These are phyloP conservation scores for Angomonas ambiguus DNA, from an alignment of 208 protist species.

Conservation along the genomic window DNA sequence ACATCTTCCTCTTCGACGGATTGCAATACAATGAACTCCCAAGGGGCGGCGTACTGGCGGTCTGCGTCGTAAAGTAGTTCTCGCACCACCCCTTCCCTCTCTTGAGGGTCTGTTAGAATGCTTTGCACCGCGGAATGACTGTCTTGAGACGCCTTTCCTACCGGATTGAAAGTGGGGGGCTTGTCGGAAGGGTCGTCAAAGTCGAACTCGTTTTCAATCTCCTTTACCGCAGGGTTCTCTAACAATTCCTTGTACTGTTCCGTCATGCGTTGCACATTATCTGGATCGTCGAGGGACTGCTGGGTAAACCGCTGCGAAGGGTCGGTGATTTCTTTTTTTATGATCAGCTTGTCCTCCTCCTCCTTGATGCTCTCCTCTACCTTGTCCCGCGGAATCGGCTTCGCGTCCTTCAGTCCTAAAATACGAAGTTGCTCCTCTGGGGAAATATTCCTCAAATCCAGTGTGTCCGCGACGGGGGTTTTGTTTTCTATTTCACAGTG, in stretches of 20 bases:
- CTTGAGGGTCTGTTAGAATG: conserved; percentile 18
- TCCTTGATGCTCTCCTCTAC: conserved; percentile 61
- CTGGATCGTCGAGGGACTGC: conserved; percentile 24
- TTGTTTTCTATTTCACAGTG: conserved; percentile 75
- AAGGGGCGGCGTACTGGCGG: conserved; percentile 70
- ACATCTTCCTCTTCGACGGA: conserved; percentile 43
- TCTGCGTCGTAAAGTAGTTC: conserved; percentile 64
- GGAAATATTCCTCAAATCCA: conserved; percentile 49
- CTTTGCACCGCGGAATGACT: conserved; percentile 1
- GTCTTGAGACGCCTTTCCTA: conserved; percentile 13
- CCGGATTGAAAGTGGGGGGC: not conserved
- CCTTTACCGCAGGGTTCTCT: conserved; percentile 56
- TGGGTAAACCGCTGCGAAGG: not conserved
- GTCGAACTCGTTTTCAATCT: conserved; percentile 73
- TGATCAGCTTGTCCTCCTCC: conserved; percentile 64
- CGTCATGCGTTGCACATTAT: conserved; percentile 38
- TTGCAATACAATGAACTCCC: conserved; percentile 80
- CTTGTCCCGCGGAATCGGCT: conserved; percentile 55
- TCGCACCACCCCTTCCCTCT: conserved; percentile 26
- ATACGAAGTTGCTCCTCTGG: conserved; percentile 76
- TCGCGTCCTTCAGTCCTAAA: conserved; percentile 72
- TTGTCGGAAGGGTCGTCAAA: conserved; percentile 16
- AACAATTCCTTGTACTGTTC: conserved; percentile 54
- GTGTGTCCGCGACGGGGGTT: conserved; percentile 43
- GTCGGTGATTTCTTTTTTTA: conserved; percentile 39